Conservation (phyloP, 2,329 filamentous ascomycete species). For the Neopestalotiopsis rosae region DNA sequence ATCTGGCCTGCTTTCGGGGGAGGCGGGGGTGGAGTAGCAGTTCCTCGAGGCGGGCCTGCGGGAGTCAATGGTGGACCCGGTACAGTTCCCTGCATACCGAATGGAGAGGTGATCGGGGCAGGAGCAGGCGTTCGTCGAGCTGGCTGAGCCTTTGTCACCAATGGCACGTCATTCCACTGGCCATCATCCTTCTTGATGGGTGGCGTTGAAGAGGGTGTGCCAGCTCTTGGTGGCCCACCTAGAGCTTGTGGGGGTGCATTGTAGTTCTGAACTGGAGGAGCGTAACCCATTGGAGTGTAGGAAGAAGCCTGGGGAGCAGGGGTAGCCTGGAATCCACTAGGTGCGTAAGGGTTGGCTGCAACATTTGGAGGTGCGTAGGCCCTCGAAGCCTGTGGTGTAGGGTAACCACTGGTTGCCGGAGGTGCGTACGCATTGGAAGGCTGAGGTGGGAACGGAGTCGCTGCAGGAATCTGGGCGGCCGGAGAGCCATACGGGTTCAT, state of each 20-base stretch:
- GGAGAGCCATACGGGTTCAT: conserved; percentile 39
- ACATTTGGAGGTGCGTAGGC: conserved; percentile 28
- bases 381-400: conserved; percentile 23
- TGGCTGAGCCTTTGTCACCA: conserved; percentile 77
- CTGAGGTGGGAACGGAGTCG: conserved; percentile 37
- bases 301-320: conserved; percentile 41
- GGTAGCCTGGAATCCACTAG: conserved; percentile 61
- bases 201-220: conserved; percentile 59
- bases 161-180: conserved; percentile 94
- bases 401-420: conserved; percentile 36
- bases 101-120: conserved; percentile 75
- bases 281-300: conserved; percentile 35
- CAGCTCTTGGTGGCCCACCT: conserved; percentile 66
- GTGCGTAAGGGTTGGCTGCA: conserved; percentile 55
- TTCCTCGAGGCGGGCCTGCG: conserved; percentile 65
- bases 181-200: conserved; percentile 74
- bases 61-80: conserved; percentile 55
- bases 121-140: conserved; percentile 77
- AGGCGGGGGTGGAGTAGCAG: conserved; percentile 76
- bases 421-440: conserved; percentile 30
- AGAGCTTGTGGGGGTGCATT: conserved; percentile 42
- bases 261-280: conserved; percentile 37
- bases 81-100: conserved; percentile 71
- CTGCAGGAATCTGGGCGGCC: conserved; percentile 28
- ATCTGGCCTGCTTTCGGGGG: conserved; percentile 70